Conservation (phyloP, 208 protist genomes). For the Leishmania guyanensis region DNA sequence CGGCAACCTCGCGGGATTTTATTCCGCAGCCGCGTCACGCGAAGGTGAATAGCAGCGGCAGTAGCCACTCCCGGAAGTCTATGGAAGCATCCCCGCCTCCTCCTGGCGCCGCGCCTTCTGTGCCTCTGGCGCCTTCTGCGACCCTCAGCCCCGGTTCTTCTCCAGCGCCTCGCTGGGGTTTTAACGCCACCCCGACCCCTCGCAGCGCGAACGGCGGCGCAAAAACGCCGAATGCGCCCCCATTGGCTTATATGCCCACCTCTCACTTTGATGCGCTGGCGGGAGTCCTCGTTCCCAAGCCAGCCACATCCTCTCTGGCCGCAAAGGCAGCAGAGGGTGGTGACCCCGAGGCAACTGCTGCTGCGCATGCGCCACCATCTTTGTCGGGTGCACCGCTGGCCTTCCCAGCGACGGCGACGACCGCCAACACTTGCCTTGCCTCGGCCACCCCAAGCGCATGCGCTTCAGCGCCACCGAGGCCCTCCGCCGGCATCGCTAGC, state of each 20-base stretch:
- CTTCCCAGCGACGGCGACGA: conserved; percentile 7
- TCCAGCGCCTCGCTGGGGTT: conserved; percentile 20
- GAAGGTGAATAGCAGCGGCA: conserved; percentile 5
- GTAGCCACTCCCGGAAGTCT: conserved; percentile 5
- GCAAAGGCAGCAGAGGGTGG: background rate
- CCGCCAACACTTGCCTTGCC: background rate
- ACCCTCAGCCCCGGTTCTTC: background rate
- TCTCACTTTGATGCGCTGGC: conserved; percentile 15
- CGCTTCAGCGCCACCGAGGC: background rate
- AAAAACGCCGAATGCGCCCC: background rate
- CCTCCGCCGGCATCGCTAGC: background rate
- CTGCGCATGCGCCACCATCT: background rate
- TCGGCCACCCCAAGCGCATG: background rate
- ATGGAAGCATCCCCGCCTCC: conserved; percentile 10
- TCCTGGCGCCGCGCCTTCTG: background rate
- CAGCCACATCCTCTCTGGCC: conserved; percentile 6
- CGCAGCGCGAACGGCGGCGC: conserved; percentile 15
- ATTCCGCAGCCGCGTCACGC: conserved; percentile 34
- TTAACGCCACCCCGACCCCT: conserved; percentile 16
- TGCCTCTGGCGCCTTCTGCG: background rate
- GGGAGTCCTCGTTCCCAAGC: conserved; percentile 1
- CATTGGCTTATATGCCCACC: background rate
- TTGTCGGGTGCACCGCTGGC: conserved; percentile 6
- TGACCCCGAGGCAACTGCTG: background rate
- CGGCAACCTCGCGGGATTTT: conserved; percentile 11